phyloP scores from a whole-genome alignment of 345 rosid genomes.

The Populus euphratica region DNA sequence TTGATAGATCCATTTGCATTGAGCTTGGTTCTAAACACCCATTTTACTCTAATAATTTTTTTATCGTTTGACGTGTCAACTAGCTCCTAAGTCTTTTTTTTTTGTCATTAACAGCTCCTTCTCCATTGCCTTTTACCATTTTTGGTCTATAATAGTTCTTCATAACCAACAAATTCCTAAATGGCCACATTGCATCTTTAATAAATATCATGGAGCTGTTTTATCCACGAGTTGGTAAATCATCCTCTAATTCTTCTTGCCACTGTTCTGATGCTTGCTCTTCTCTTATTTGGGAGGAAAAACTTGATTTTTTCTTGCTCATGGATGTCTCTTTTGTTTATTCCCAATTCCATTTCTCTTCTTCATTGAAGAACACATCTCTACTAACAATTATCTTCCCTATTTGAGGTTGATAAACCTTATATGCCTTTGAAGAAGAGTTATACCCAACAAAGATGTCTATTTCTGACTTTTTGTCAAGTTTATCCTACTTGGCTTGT shows the following conservation, averaged over 20 bases:
- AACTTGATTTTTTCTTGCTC: background rate
- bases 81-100: too few relatives aligned
- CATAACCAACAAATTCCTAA: background rate
- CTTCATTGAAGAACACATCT: background rate
- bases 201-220: background rate
- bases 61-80: too few relatives aligned
- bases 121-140: too few relatives aligned
- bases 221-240: background rate
- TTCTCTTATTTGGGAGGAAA: background rate
- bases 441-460: background rate
- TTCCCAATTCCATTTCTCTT: background rate
- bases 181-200: background rate
- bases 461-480: background rate
- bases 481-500: background rate
- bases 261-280: background rate
- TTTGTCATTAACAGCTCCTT: too few relatives aligned
- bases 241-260: background rate
- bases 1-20: too few relatives aligned
- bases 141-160: background rate
- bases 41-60: too few relatives aligned
- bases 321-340: fast-evolving
- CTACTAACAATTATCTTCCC: background rate
- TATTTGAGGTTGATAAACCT: background rate
- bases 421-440: background rate
- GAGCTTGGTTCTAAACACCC: too few relatives aligned